Base-by-base conservation (phyloP, 108 stramenopile genomes). In the Pinguiococcus pyrenoidosus region DNA sequence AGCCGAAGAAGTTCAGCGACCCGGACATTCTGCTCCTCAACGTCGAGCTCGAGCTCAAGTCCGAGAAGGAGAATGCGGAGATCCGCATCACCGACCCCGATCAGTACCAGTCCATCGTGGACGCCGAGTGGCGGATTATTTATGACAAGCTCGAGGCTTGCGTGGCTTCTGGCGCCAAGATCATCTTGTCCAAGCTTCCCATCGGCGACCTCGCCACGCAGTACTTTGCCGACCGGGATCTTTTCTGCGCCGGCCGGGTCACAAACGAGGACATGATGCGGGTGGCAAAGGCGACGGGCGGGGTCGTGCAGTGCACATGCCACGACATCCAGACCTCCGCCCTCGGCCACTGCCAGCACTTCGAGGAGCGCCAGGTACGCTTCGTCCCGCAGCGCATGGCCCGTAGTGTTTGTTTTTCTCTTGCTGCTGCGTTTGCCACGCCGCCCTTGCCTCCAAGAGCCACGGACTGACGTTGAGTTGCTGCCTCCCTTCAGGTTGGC, bases 41-140 rank as follows among this genome's bases (percentile, higher is more conserved):
- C 59, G 92, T 99, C 39, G 96, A 99, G 66, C 72, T 99, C 46
- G 96, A 99, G 74, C 75, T 99, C 49, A 99, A 99, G 77, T 68
- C 68, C 39, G 93, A 96, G 79, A 89, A 92, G 78, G 96, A 94
- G 67, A 94, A 94, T 73, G 96, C 96, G 32, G 93, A 99, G 69
- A 87, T 99, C 12, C 80, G 96, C 29, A 95, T 99, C 62, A 78
- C 84, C 24, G 84, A 86, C 71, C 96, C 96, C 12, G 76, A 79
- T 23, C 67, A 87, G 61, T 98, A 98, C 76, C 96, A 98, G 72
- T 75, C 76, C 46, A 98, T 98, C 58, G 96, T 98, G 13, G 96
- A 98, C 47, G 96, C 96, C 9, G 96, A 98, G 74, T 98, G 96
- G 96, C 72, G 83, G 46, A 93, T 98, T 44, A 98, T 98, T 58